Evolutionary conservation across 257 asterid genomes (phyloP).

Genomic region (Handroanthus guayacan): DNA sequence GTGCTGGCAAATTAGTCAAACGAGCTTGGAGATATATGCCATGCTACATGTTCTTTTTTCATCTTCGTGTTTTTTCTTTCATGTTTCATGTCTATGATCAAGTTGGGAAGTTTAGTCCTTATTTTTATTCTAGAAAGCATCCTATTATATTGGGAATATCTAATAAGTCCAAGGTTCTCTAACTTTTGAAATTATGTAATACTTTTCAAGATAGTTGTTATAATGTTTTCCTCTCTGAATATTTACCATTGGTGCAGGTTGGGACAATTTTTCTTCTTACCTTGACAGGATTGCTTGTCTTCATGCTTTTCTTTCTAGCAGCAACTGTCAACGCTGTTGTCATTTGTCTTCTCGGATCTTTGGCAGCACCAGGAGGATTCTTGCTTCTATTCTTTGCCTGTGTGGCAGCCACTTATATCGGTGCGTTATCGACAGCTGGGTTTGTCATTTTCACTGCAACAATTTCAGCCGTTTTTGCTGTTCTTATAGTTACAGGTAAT

Average conservation of each 20-base stretch:
- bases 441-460: constrained; percentile 67
- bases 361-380: constrained; percentile 93
- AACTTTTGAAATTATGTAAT: not conserved
- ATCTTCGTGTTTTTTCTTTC: not conserved
- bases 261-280: constrained; percentile 68
- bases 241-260: constrained; percentile 53
- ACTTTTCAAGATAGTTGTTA: not conserved
- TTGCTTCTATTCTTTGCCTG: constrained; percentile 80
- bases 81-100: no score
- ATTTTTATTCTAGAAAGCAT: no score
- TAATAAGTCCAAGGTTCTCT: not conserved
- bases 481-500: constrained; percentile 70
- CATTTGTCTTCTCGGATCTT: constrained; percentile 73
- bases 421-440: constrained; percentile 63
- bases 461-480: constrained; percentile 59
- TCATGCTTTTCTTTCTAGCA: constrained; percentile 71
- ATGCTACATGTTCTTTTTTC: constrained; percentile 3
- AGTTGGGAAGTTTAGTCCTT: no score
- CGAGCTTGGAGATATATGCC: not conserved
- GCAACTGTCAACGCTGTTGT: constrained; percentile 81
- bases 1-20: not conserved
- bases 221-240: constrained; percentile 13
- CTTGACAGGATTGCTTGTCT: constrained; percentile 67
- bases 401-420: constrained; percentile 69
- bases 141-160: not conserved